These are phyloP conservation scores for Telopea speciosissima DNA, from an alignment of 177 flowering plant species.

Conservation along the genomic window DNA sequence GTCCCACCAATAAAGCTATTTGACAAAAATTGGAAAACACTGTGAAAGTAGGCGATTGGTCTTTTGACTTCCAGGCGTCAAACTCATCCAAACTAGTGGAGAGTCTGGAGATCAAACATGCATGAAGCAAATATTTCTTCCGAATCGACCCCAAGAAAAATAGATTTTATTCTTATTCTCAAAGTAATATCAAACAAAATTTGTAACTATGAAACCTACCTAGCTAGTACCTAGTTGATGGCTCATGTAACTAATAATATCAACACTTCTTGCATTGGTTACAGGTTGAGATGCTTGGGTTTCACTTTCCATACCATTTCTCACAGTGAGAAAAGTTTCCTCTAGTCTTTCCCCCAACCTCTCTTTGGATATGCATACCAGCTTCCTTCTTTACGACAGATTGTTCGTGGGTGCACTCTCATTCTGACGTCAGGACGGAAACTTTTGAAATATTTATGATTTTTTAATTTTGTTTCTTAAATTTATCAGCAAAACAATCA, in stretches of 20 bases:
- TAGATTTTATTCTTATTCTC: neutral
- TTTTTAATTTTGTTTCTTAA: too few relatives aligned
- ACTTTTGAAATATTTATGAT: too few relatives aligned
- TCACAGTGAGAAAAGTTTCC: constrained; percentile 17
- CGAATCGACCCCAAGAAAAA: too few relatives aligned
- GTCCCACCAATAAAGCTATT: too few relatives aligned
- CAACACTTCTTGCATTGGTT: constrained; percentile 17
- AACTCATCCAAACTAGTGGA: too few relatives aligned
- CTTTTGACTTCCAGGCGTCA: too few relatives aligned
- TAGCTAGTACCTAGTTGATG: constrained; percentile 71
- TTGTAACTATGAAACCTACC: neutral
- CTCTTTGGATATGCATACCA: constrained; percentile 20
- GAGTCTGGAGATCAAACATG: too few relatives aligned
- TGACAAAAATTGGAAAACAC: too few relatives aligned
- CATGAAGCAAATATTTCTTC: too few relatives aligned
- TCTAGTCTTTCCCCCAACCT: constrained; percentile 27
- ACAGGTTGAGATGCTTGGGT: constrained; percentile 21
- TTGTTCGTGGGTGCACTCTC: constrained; percentile 13
- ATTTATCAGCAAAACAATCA: too few relatives aligned
- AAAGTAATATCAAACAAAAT: neutral
- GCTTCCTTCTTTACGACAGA: constrained; percentile 21
- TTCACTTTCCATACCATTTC: constrained; percentile 23
- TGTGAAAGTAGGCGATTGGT: too few relatives aligned
- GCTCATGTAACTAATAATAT: constrained; percentile 28
- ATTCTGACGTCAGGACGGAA: constrained; percentile 19